A percentile compares a stretch with the other conserved stretches of the same genome.
These are phyloP conservation scores for Pelargonium myrrhifolium DNA, from an alignment of 441 rosid genomes.

Conservation along the genomic window DNA sequence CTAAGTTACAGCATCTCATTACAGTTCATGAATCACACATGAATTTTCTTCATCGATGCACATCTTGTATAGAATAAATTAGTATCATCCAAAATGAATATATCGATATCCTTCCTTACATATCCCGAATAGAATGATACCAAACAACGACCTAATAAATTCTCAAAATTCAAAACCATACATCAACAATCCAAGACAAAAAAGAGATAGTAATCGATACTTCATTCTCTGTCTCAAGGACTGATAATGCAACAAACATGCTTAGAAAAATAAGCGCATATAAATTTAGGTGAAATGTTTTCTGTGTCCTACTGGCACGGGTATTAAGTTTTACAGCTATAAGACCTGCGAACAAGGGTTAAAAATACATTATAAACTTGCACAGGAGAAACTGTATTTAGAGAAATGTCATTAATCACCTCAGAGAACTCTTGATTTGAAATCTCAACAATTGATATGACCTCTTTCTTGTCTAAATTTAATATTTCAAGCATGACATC, in stretches of 20 bases:
- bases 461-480: constrained; percentile 72
- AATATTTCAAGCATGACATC: constrained; percentile 65
- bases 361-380: not conserved
- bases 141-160: not conserved
- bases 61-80: not conserved
- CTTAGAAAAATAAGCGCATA: not conserved
- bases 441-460: constrained; percentile 59
- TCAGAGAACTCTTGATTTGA: constrained; percentile 87
- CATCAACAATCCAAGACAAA: not conserved
- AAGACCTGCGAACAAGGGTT: not conserved
- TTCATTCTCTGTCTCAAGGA: not conserved
- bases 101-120: not conserved
- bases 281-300: not conserved
- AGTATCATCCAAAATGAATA: not conserved
- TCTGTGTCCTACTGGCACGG: not conserved
- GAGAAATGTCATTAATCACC: constrained; percentile 40
- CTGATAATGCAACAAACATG: not conserved
- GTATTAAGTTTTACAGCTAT: not conserved
- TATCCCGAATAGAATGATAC: not conserved
- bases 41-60: not conserved
- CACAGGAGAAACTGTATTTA: not conserved
- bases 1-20: not conserved
- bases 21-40: constrained; percentile 5
- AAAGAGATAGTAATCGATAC: not conserved
- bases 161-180: not conserved